These are phyloP conservation scores for Pleurostoma richardsiae DNA, from an alignment of 2,329 filamentous ascomycete genomes.

Conservation along the genomic window DNA sequence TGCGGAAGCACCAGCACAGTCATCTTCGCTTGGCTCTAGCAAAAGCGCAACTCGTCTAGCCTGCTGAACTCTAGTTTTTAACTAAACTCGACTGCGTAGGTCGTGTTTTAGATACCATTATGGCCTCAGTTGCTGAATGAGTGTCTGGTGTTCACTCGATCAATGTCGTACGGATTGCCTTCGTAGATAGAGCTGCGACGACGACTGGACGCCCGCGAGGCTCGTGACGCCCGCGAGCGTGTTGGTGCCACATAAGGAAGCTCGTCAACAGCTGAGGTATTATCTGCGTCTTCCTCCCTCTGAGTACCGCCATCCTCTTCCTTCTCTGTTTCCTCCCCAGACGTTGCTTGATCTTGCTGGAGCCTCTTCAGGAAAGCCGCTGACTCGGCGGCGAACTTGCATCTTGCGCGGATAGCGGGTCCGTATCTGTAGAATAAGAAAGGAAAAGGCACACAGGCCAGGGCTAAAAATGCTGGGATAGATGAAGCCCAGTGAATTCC, in stretches of 20 bases:
- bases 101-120: too few species aligned
- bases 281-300: not conserved
- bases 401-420: slow-evolving; percentile 40
- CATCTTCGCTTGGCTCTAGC: too few species aligned
- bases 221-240: not conserved
- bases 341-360: not conserved
- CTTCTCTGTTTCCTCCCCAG: not conserved
- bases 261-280: not conserved
- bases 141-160: slow-evolving; percentile 4
- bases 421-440: slow-evolving; percentile 59
- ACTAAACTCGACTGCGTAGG: too few species aligned
- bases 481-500: slow-evolving; percentile 74
- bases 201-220: not conserved
- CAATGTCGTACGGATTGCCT: slow-evolving; percentile 5
- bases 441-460: slow-evolving; percentile 48
- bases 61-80: too few species aligned
- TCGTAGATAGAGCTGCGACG: slow-evolving; percentile 1
- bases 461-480: slow-evolving; percentile 67
- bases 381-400: slow-evolving; percentile 47
- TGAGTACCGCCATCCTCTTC: not conserved
- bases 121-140: too few species aligned
- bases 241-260: not conserved
- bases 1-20: too few species aligned
- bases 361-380: slow-evolving; percentile 5
- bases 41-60: too few species aligned